A percentile compares a stretch with the other conserved stretches of the same genome.
These are phyloP conservation scores for Fonsecaea pugnacius DNA, from an alignment of 2,329 filamentous ascomycete genomes.

Conservation along the genomic window DNA sequence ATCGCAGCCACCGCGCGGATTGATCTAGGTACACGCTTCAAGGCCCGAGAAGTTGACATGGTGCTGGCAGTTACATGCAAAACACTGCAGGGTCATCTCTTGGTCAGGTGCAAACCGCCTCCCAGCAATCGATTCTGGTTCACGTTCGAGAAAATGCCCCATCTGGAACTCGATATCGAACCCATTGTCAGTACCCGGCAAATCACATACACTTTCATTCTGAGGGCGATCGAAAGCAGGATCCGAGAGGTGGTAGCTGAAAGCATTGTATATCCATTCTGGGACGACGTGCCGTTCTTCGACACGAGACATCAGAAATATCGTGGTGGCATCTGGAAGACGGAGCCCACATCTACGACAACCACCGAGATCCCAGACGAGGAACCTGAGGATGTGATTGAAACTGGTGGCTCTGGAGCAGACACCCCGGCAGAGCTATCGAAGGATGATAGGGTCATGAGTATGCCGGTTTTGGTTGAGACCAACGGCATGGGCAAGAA, in stretches of 20 bases:
- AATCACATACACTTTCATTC: constrained; percentile 90
- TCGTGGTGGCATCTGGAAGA: constrained; percentile 81
- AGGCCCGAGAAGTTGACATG: constrained; percentile 84
- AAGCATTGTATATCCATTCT: constrained; percentile 88
- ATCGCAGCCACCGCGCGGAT: constrained; percentile 92
- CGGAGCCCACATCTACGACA: constrained; percentile 40
- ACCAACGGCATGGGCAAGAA: constrained; percentile 48
- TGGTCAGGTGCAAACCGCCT: constrained; percentile 89
- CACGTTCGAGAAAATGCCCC: constrained; percentile 89
- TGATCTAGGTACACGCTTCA: constrained; percentile 85
- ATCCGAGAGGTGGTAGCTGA: constrained; percentile 94
- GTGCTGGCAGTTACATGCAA: constrained; percentile 84
- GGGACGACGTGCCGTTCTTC: constrained; percentile 94
- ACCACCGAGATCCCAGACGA: constrained; percentile 41
- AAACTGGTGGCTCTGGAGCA: constrained; percentile 26
- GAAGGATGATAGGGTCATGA: constrained; percentile 42
- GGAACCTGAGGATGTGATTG: constrained; percentile 40
- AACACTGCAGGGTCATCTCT: constrained; percentile 79
- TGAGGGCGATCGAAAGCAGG: constrained; percentile 89
- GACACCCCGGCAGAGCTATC: constrained; percentile 33
- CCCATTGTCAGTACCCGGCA: constrained; percentile 94
- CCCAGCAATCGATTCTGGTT: constrained; percentile 97
- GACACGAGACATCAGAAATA: constrained; percentile 76
- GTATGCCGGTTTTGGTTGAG: constrained; percentile 42
- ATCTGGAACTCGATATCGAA: constrained; percentile 91